A percentile compares a stretch with the other conserved stretches of the same genome.
Evolutionary conservation across 192 early-diverging fungal genomes (phyloP).

Genomic region (Pilobolus umbonatus): DNA sequence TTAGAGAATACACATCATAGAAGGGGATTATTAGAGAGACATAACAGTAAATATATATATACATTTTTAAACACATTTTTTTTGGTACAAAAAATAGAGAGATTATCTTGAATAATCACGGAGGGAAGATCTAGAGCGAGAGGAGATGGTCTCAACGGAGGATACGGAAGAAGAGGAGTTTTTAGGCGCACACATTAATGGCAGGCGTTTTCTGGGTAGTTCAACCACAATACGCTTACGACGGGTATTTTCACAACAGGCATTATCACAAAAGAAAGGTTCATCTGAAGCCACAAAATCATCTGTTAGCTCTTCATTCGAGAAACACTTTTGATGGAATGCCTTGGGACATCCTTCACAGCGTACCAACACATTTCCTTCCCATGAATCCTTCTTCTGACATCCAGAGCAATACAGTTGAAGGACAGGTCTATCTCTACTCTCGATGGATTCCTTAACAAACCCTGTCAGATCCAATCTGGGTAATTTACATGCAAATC

Average conservation of each 20-base stretch:
- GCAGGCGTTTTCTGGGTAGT: conserved; percentile 55
- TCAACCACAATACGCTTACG: conserved; percentile 56
- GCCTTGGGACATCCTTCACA: conserved; percentile 85
- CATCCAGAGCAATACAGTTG: conserved; percentile 83
- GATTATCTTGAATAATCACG: too few relatives aligned
- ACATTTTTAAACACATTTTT: not conserved
- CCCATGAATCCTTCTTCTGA: conserved; percentile 59
- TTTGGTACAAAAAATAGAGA: too few relatives aligned
- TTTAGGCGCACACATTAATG: conserved; percentile 59
- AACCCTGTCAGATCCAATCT: conserved; percentile 80
- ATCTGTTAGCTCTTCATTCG: conserved; percentile 33
- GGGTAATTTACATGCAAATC: conserved; percentile 83
- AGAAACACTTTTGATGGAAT: conserved; percentile 61
- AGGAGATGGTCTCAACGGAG: too few relatives aligned
- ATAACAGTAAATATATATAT: not conserved
- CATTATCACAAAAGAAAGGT: conserved; percentile 59
- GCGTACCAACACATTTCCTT: conserved; percentile 61
- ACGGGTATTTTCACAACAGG: conserved; percentile 51
- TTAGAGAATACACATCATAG: not conserved
- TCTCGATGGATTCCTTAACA: conserved; percentile 66
- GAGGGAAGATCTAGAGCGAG: too few relatives aligned
- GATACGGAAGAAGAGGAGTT: not conserved
- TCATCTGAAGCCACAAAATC: conserved; percentile 42
- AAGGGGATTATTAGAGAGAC: not conserved
- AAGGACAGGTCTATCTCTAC: conserved; percentile 79